phyloP scores from a whole-genome alignment of 495 filamentous ascomycete species.

The Neurospora tetrasperma region DNA sequence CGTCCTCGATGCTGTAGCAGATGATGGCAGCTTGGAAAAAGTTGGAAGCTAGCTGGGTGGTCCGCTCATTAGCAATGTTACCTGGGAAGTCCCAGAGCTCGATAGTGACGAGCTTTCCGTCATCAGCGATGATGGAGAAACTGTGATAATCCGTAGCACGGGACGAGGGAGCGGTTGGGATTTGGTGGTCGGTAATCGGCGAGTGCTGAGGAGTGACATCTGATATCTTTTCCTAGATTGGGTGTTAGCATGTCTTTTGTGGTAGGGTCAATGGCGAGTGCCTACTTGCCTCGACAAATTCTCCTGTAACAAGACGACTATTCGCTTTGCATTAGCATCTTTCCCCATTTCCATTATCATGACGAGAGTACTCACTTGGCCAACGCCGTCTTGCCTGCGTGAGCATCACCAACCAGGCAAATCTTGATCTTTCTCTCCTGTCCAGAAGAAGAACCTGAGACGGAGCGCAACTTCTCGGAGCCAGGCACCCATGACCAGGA shows the following conservation, averaged over 20 bases:
- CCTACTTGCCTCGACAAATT: background rate
- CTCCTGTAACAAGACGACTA: background rate
- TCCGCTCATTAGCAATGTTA: background rate
- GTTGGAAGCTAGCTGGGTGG: conserved; percentile 4
- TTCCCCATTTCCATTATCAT: background rate
- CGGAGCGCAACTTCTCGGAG: background rate
- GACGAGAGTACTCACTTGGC: conserved; percentile 1
- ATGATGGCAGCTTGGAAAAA: conserved; percentile 23
- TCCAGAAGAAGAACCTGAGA: background rate
- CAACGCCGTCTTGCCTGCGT: conserved; percentile 17
- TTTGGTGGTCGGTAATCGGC: background rate
- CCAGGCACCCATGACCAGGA: conserved; percentile 1
- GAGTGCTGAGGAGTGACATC: background rate
- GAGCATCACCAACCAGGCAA: conserved; percentile 12
- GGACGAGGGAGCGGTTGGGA: conserved; percentile 6
- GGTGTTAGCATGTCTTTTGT: background rate
- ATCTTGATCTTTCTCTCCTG: conserved; percentile 12
- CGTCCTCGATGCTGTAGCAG: conserved; percentile 20
- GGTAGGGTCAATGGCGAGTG: background rate
- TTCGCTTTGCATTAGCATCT: background rate
- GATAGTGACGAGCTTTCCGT: conserved; percentile 5
- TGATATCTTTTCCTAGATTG: background rate
- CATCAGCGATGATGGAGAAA: conserved; percentile 6
- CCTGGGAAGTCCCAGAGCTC: conserved; percentile 27
- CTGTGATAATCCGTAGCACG: conserved; percentile 8